Percentiles rank a stretch among this genome's conserved stretches.
Conservation (phyloP, 129 eudicot species). For the Heracleum sosnowskyi region DNA sequence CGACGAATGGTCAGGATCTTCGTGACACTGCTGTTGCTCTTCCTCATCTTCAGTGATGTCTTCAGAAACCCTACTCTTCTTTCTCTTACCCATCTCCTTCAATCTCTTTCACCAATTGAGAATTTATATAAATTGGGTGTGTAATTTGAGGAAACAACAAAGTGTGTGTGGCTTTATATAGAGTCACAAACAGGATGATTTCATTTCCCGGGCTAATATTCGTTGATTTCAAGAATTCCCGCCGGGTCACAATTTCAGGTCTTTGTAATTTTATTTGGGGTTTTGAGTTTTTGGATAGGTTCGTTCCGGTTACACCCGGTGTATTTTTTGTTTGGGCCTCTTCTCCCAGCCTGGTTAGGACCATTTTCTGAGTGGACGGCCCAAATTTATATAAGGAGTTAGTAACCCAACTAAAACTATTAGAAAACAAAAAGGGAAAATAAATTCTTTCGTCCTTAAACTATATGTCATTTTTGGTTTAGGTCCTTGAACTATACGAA, state of each 20-base stretch:
- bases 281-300: too few relatives aligned
- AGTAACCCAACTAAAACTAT: too few relatives aligned
- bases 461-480: too few relatives aligned
- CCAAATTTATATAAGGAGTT: too few relatives aligned
- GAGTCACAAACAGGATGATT: background rate
- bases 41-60: conserved; percentile 40
- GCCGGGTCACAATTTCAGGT: background rate
- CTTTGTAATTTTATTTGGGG: background rate
- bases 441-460: too few relatives aligned
- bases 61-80: conserved; percentile 48
- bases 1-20: conserved; percentile 21
- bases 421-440: too few relatives aligned
- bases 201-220: conserved; percentile 12
- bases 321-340: too few relatives aligned
- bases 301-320: too few relatives aligned
- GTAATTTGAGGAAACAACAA: background rate
- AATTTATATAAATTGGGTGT: too few relatives aligned
- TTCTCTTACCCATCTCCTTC: conserved; percentile 51
- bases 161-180: background rate
- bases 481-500: too few relatives aligned
- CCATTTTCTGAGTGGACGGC: too few relatives aligned
- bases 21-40: background rate
- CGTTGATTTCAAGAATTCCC: background rate
- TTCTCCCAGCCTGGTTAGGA: too few relatives aligned
- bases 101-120: background rate